Percentiles rank a stretch among this genome's conserved stretches.
Conservation (phyloP, 345 rosid species). For the Barbarea vulgaris region DNA sequence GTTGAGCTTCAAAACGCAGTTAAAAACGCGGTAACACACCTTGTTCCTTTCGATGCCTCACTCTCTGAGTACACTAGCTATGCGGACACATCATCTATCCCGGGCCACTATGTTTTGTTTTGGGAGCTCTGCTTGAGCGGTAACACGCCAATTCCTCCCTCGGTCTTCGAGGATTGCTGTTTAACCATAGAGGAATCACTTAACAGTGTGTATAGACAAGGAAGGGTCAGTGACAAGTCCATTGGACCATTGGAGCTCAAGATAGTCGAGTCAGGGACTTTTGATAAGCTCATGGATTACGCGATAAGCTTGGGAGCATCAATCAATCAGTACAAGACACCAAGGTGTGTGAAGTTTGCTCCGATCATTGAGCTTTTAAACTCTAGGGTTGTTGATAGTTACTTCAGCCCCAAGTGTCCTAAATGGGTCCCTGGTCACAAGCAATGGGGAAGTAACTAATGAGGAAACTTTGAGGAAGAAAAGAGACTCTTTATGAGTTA, state of each 20-base stretch:
- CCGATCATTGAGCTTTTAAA: constrained; percentile 89
- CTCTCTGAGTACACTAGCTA: constrained; percentile 86
- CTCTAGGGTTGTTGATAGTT: constrained; percentile 64
- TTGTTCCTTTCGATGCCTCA: constrained; percentile 72
- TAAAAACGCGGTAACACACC: constrained; percentile 77
- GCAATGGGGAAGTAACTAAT: constrained; percentile 63
- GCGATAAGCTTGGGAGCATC: constrained; percentile 94
- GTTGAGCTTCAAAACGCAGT: constrained; percentile 95
- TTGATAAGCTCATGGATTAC: constrained; percentile 96
- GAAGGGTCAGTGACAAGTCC: constrained; percentile 81
- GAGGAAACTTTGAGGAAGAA: constrained; percentile 15
- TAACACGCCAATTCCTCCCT: constrained; percentile 80
- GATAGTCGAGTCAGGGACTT: constrained; percentile 87
- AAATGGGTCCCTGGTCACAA: constrained; percentile 92
- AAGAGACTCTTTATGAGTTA: constrained; percentile 24
- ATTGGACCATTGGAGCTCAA: constrained; percentile 92
- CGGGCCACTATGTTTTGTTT: constrained; percentile 88
- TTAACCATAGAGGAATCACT: constrained; percentile 83
- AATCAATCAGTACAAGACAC: constrained; percentile 94
- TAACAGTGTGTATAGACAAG: constrained; percentile 96
- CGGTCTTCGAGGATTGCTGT: constrained; percentile 92
- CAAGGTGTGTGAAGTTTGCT: constrained; percentile 91
- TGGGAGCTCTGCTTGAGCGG: constrained; percentile 81
- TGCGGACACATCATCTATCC: constrained; percentile 74
- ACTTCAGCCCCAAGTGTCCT: constrained; percentile 91